Evolutionary conservation across 352 stramenopile genomes (phyloP), one percentile per base, ranked within the genome.

Genomic region (Phytophthora hybrid): DNA sequence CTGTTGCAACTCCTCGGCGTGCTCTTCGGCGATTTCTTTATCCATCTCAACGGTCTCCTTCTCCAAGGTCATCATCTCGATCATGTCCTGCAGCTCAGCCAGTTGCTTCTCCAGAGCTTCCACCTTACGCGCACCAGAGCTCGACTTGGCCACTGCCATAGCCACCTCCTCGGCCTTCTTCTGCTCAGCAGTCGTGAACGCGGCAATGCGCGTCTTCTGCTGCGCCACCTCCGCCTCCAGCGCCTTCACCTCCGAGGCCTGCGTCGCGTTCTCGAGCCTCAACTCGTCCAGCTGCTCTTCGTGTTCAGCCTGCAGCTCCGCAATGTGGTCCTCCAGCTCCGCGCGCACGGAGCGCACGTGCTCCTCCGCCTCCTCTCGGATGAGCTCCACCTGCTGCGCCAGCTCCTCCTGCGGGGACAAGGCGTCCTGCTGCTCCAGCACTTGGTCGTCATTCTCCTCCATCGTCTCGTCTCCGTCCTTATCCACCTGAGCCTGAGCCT

Each of bases 1-100:
- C 5, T 85, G 79, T 41, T 87, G 71, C 9, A 91, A 69, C 49
- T 96, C 89, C 29, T 95, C 88, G 0, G 92, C 85, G 21, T 86
- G 79, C 57, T 97, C 91, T 62, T 97, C 88, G 0, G 91, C 89
- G 63, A 96, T 96, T 63, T 96, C 91, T 58, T 95, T 94, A 58
- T 97, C 89, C 88, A 95, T 94, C 52, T 94, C 89, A 19, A 96
- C 63, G 5, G 90, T 95, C 52, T 97, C 91, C 66, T 96, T 96
- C 47, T 97, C 91, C 23, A 97, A 79, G 3, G 83, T 91, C 70
- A 96, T 80, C 66, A 91, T 90, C 74, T 97, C 91, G 10, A 97
- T 80, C 82, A 92, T 89, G 34, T 94, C 90, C 52, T 95, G 82
- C 9, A 93, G 74, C 69, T 97, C 89, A 8, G 74, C 76, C 9